Conservation (phyloP, 2,329 filamentous ascomycete species). For the Trichoderma sp. region DNA sequence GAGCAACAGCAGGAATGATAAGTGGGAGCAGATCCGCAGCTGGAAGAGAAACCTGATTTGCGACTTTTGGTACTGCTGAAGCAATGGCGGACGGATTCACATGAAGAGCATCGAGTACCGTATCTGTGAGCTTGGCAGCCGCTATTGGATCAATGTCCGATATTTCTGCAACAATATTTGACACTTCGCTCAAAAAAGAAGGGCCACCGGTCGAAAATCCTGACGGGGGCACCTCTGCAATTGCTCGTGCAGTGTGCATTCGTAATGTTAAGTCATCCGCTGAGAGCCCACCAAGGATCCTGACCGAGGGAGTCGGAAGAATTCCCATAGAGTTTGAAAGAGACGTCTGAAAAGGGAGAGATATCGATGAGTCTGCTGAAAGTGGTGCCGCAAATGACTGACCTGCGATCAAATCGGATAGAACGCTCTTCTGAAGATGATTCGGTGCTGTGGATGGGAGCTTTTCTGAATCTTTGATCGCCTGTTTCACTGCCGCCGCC, state of each 20-base stretch:
- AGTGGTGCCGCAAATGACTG: neutral
- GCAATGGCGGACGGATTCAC: constrained; percentile 24
- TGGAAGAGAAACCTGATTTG: constrained; percentile 20
- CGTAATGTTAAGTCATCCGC: neutral
- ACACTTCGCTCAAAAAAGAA: constrained; percentile 24
- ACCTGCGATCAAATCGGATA: constrained; percentile 1
- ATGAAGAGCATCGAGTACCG: constrained; percentile 24
- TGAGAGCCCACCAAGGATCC: constrained; percentile 8
- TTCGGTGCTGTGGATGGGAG: neutral
- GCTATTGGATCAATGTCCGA: constrained; percentile 23
- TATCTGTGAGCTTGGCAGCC: constrained; percentile 26
- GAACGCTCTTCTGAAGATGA: neutral
- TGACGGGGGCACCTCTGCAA: neutral
- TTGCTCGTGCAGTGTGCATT: neutral
- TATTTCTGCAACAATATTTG: constrained; percentile 24
- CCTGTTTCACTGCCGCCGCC: constrained; percentile 21
- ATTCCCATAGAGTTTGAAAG: neutral
- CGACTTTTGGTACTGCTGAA: constrained; percentile 23
- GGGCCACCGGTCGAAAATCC: neutral
- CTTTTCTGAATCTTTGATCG: neutral
- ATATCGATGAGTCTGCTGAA: neutral
- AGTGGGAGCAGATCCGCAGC: constrained; percentile 24
- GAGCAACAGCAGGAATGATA: constrained; percentile 27
- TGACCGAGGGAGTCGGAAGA: neutral
- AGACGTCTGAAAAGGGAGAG: neutral